Percentiles rank a stretch among this genome's conserved stretches.
Conservation (phyloP, 75 land plant genomes). For the Sequoia sempervirens region DNA sequence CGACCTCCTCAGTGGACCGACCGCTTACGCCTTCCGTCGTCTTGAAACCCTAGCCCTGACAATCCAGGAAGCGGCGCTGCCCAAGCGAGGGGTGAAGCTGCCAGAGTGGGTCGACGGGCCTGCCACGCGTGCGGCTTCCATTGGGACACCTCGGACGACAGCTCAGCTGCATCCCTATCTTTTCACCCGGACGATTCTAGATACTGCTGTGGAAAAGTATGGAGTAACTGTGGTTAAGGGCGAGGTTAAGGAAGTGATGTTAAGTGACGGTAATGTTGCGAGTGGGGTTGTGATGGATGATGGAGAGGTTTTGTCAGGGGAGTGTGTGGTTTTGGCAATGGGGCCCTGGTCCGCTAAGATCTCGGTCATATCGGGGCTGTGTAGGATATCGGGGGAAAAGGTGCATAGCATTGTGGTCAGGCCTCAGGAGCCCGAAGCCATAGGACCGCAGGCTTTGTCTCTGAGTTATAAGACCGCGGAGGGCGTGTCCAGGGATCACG, state of each 20-base stretch:
- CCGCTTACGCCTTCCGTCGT: constrained; percentile 64
- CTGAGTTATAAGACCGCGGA: constrained; percentile 62
- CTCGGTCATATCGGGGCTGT: constrained; percentile 38
- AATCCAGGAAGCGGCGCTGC: constrained; percentile 12
- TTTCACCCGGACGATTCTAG: constrained; percentile 55
- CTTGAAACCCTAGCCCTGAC: constrained; percentile 42
- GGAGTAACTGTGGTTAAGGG: constrained; percentile 62
- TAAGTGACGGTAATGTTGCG: constrained; percentile 24
- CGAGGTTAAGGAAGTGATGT: constrained; percentile 45
- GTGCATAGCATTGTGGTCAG: constrained; percentile 84
- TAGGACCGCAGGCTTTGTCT: constrained; percentile 79
- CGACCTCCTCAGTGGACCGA: constrained; percentile 57
- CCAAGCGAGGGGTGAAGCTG: neutral
- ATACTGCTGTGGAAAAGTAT: constrained; percentile 43
- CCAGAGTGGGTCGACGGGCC: constrained; percentile 60
- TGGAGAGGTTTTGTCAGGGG: constrained; percentile 38
- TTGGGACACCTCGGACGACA: constrained; percentile 70
- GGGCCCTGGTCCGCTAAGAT: constrained; percentile 80
- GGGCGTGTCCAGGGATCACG: constrained; percentile 67
- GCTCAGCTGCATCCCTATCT: constrained; percentile 91
- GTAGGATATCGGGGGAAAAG: constrained; percentile 66
- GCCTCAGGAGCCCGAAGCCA: constrained; percentile 48
- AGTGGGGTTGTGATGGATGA: constrained; percentile 42
- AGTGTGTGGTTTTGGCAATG: constrained; percentile 73
- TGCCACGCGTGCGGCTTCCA: constrained; percentile 15